Base-by-base conservation (phyloP, 2,329 filamentous ascomycete species). In the Penicillium corylophilum region DNA sequence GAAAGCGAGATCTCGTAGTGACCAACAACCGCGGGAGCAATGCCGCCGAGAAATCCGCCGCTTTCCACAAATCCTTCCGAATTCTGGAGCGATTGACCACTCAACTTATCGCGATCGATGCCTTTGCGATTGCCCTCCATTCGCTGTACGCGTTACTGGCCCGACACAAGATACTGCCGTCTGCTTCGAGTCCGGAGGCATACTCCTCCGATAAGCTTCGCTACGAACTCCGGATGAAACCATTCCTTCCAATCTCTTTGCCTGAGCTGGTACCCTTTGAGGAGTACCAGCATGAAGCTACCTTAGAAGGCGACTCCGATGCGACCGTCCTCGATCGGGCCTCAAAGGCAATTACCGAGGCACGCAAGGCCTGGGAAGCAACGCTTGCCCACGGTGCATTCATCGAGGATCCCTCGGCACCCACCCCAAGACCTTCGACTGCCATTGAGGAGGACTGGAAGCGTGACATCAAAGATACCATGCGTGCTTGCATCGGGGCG, bases 161-260 rank as follows among this genome's bases (percentile, higher is more conserved):
- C 24, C 85, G 88, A 8, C 76, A 88, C 6, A 59, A 67, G 1
- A 63, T 82, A 26, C 62, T 79, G 5, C 71, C 71, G 2, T 70
- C 23, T 65, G 85, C 54, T 59, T 90, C 60, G 72, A 76, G 45
- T 51, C 48, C 62, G 10, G 61, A 71, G 24, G 85, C 87, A 0
- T 95, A 91, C 67, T 83, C 85, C 50, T 82, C 81, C 15, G 82
- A 88, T 51, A 72, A 78, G 28, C 74, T 91, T 4, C 84, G 90
- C 12, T 92, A 94, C 68, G 88, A 94, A 59, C 74, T 95, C 9
- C 87, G 92, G 52, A 94, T 95, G 89, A 89, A 88, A 63, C 89
- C 90, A 0, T 96, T 95, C 64, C 77, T 86, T 1, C 69, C 76
- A 7, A 81, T 95, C 50, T 80, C 82, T 9, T 77, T 89, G 2